Evolutionary conservation across 208 protist species (phyloP).

Genomic region (Dictyostelium gargantuum): DNA sequence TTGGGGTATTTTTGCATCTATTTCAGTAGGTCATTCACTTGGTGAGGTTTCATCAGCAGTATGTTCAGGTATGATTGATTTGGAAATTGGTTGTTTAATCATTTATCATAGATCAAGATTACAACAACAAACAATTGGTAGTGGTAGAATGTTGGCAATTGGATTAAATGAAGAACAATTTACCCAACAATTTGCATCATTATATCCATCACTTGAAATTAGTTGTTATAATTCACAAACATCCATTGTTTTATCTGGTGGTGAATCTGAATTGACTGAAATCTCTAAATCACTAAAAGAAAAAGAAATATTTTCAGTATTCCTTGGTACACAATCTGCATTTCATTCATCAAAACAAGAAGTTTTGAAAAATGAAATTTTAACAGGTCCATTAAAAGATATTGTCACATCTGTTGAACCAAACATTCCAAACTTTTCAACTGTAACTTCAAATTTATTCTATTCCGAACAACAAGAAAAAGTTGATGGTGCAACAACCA

Average conservation of each 20-base stretch:
- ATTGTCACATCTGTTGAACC: not conserved
- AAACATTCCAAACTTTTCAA: slow-evolving; percentile 9
- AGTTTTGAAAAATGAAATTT: not conserved
- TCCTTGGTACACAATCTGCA: not conserved
- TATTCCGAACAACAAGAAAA: not conserved
- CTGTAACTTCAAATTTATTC: not conserved
- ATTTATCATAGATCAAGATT: not conserved
- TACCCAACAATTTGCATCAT: not conserved
- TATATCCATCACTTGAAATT: slow-evolving; percentile 26
- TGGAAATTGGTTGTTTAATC: not conserved
- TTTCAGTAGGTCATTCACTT: slow-evolving; percentile 15
- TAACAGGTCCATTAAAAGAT: not conserved
- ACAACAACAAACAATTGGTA: not conserved
- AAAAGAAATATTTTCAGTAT: not conserved
- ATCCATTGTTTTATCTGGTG: slow-evolving; percentile 23
- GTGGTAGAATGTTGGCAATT: slow-evolving; percentile 7
- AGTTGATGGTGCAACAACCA: not conserved
- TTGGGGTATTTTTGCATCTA: not conserved
- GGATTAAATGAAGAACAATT: not conserved
- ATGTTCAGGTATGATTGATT: not conserved
- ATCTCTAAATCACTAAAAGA: not conserved
- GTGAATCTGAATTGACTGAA: not conserved
- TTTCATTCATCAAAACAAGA: slow-evolving; percentile 51
- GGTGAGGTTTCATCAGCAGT: not conserved
- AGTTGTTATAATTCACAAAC: slow-evolving; percentile 2